Evolutionary conservation across 208 protist species (phyloP).

Genomic region (Trypanosoma conorhini): DNA sequence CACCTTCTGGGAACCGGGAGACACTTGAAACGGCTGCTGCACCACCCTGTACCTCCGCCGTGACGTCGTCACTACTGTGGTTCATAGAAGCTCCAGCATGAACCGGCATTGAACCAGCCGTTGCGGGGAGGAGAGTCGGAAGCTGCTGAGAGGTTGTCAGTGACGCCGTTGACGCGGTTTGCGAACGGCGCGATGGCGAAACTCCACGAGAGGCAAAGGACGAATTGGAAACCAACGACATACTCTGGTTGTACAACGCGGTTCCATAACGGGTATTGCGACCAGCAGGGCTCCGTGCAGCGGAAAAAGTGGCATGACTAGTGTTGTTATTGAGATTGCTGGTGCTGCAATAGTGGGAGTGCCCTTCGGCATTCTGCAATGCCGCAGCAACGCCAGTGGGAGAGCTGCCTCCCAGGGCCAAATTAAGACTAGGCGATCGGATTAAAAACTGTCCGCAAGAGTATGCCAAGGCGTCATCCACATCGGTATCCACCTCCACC

Average conservation of each 20-base stretch:
- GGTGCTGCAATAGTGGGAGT: not conserved
- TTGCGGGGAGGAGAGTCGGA: constrained; percentile 11
- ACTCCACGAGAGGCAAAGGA: constrained; percentile 43
- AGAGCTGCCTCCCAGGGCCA: constrained; percentile 8
- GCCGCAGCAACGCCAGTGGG: not conserved
- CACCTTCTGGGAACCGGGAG: constrained; percentile 14
- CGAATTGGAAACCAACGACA: constrained; percentile 24
- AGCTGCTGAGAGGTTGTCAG: constrained; percentile 25
- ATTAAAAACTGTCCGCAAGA: not conserved
- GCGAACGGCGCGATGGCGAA: constrained; percentile 52
- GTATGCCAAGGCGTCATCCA: constrained; percentile 22
- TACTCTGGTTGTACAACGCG: constrained; percentile 18
- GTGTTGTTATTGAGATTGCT: constrained; percentile 14
- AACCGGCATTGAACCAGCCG: constrained; percentile 9
- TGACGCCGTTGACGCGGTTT: constrained; percentile 34
- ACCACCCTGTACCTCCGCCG: not conserved
- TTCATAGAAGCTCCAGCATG: constrained; percentile 4
- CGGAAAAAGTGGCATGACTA: constrained; percentile 6
- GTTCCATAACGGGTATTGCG: constrained; percentile 12
- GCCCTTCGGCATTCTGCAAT: too few species aligned
- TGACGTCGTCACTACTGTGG: constrained; percentile 21
- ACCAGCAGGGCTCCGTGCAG: constrained; percentile 11
- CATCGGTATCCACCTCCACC: constrained; percentile 38
- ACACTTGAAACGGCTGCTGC: not conserved
- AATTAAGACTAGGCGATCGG: constrained; percentile 10